Evolutionary conservation across 768 basidiomycete genomes (phyloP), one percentile per base, ranked within the genome.

Genomic region (Baorangia bicolor): DNA sequence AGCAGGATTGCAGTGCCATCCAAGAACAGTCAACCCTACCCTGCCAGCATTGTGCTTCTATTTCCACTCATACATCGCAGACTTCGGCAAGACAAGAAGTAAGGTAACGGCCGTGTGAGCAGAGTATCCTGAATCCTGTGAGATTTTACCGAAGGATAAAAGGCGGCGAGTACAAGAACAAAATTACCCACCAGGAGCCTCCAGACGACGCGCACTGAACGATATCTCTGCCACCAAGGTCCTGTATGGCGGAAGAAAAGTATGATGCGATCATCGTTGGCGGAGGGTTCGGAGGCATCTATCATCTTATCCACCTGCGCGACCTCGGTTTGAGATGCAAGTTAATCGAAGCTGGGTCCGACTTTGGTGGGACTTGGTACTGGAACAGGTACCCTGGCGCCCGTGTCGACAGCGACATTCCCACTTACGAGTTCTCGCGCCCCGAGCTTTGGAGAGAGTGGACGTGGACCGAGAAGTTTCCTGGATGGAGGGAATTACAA

Each of bases 331-430:
- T 50, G 20, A 28, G 8, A 6, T 59, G 58, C 56, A 58, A 48
- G 39, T 8, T 57, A 5, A 53, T 39, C 30, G 61, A 62, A 14
- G 49, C 49, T 0, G 61, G 45, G 16, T 44, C 61, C 7, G 45
- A 53, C 14, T 21, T 62, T 12, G 62, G 62, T 8, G 62, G 62
- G 0, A 59, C 55, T 5, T 63, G 57, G 59, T 61, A 56, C 28
- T 61, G 59, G 60, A 61, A 56, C 27, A 61, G 37, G 4, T 61
- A 56, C 42, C 60, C 57, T 9, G 55, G 61, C 2, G 55, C 46
- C 8, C 61, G 58, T 16, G 49, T 51, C 5, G 62, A 64, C 21
- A 54, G 51, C 11, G 37, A 50, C 5, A 42, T 62, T 10, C 60
- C 61, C 18, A 16, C 10, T 4, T 62, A 62, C 33, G 55, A 51